Base-by-base conservation (phyloP, 495 filamentous ascomycete genomes). In the Baudoinia panamericana region DNA sequence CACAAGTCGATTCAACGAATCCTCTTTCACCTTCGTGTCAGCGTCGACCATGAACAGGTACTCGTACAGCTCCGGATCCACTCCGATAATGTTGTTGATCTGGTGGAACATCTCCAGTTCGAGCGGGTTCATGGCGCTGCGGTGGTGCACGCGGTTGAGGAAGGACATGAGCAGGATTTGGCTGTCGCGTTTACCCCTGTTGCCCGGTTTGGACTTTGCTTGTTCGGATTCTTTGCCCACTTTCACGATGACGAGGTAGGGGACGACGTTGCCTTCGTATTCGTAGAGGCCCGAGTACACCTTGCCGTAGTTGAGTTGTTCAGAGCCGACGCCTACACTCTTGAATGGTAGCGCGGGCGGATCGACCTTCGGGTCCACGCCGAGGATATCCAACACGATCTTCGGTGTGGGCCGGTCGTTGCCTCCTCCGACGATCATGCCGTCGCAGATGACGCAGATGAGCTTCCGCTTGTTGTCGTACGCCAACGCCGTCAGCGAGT, bases 71-170 rank as follows among this genome's bases (percentile, higher is more conserved):
- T 93, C 85, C 15, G 90, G 90, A 51, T 97, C 85, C 20, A 97
- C 90, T 46, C 90, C 90, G 48, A 97, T 97, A 53, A 97, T 82
- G 56, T 97, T 97, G 65, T 93, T 93, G 67, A 97, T 88, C 58
- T 97, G 90, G 50, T 97, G 88, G 68, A 93, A 94, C 66, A 96
- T 88, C 57, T 97, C 90, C 16, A 97, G 70, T 60, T 97, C 88
- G 18, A 97, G 76, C 8, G 90, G 92, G 29, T 76, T 83, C 90
- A 97, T 97, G 4, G 88, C 76, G 4, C 79, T 65, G 43, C 85
- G 83, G 58, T 97, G 82, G 58, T 97, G 90, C 12, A 97, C 88
- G 36, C 92, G 85, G 63, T 96, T 96, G 51, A 97, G 73, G 73
- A 97, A 96, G 58, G 76, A 80, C 56, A 81, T 70, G 21, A 81